These are phyloP conservation scores for Naumovozyma baii DNA, from an alignment of 805 yeast species.

Conservation along the genomic window DNA sequence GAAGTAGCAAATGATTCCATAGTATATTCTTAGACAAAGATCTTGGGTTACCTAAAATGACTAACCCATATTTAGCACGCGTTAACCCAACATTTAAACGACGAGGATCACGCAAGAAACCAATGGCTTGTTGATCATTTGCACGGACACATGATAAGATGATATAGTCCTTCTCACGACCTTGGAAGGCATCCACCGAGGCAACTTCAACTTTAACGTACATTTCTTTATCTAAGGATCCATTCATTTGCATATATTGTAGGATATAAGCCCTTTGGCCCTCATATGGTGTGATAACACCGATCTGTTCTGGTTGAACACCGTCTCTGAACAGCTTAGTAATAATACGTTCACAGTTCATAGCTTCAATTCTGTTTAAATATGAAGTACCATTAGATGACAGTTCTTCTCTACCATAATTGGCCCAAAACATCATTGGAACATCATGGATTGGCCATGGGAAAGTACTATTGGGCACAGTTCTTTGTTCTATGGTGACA, in stretches of 20 bases:
- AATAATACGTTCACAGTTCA: constrained; percentile 73
- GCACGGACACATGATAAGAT: constrained; percentile 93
- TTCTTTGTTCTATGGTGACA: constrained; percentile 67
- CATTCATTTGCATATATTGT: constrained; percentile 67
- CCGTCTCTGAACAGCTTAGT: constrained; percentile 69
- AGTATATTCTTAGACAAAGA: constrained; percentile 58
- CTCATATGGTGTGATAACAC: constrained; percentile 89
- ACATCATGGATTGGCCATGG: constrained; percentile 84
- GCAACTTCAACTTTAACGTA: constrained; percentile 77
- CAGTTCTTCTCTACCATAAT: constrained; percentile 81
- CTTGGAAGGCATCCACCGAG: constrained; percentile 97
- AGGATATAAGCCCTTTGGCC: constrained; percentile 81
- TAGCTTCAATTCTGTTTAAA: constrained; percentile 80
- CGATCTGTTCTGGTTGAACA: constrained; percentile 70
- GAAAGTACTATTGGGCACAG: constrained; percentile 45
- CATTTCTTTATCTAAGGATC: constrained; percentile 52
- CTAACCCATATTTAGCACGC: constrained; percentile 74
- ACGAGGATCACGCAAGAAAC: constrained; percentile 76
- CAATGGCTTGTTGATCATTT: constrained; percentile 63
- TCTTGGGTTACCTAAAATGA: constrained; percentile 76
- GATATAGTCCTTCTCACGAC: constrained; percentile 92
- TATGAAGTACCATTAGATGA: constrained; percentile 73
- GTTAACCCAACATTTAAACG: constrained; percentile 85
- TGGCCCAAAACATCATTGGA: constrained; percentile 97
- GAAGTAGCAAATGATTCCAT: constrained; percentile 71